Evolutionary conservation across 306 rosid genomes (phyloP).

Genomic region (Acmispon strigosus): DNA sequence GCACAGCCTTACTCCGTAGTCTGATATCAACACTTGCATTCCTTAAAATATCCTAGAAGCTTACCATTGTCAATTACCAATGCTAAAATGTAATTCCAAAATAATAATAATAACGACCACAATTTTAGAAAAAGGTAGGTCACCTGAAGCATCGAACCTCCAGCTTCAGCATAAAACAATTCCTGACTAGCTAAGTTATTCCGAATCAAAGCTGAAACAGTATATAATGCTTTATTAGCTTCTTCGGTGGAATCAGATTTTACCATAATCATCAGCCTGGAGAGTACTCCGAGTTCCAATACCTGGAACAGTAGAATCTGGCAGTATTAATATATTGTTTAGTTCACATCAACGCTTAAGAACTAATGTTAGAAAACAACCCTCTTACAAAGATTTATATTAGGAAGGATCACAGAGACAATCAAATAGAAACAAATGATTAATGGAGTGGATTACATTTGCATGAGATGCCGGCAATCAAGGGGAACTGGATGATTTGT

Average conservation of each 20-base stretch:
- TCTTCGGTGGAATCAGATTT: slow-evolving; percentile 63
- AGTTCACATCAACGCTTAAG: slow-evolving; percentile 1
- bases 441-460: not conserved
- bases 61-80: not conserved
- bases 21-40: slow-evolving; percentile 54
- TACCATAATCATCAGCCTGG: slow-evolving; percentile 60
- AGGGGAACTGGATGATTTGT: not conserved
- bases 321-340: slow-evolving; percentile 11
- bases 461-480: not conserved
- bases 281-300: slow-evolving; percentile 60
- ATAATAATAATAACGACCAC: not conserved
- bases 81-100: not conserved
- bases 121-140: slow-evolving; percentile 1
- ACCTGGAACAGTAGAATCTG: slow-evolving; percentile 37
- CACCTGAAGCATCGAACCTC: slow-evolving; percentile 62
- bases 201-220: slow-evolving; percentile 73
- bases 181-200: slow-evolving; percentile 55
- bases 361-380: not conserved
- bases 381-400: not conserved
- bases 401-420: not conserved
- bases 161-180: slow-evolving; percentile 63
- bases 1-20: slow-evolving; percentile 66
- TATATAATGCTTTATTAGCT: slow-evolving; percentile 77
- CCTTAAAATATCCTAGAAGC: slow-evolving; percentile 56
- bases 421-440: not conserved